These are phyloP conservation scores for Penicillium paneum DNA, from an alignment of 2,329 filamentous ascomycete species.

Conservation along the genomic window DNA sequence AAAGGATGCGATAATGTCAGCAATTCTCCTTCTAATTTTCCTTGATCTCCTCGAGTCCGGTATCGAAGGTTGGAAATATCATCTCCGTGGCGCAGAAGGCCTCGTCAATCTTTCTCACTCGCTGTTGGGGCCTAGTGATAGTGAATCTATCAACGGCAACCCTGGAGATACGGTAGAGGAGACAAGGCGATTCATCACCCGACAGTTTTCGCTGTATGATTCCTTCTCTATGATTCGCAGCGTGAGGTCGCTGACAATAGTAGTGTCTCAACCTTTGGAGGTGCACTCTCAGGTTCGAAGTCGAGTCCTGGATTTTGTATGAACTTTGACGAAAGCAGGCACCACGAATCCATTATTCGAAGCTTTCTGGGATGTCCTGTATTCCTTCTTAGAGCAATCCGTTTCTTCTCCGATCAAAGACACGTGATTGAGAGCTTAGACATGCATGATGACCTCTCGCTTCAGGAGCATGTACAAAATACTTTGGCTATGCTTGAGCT, in stretches of 20 bases:
- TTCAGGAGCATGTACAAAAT: not conserved
- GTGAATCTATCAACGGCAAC: not conserved
- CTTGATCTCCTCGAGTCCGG: conserved; percentile 11
- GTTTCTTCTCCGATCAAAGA: not conserved
- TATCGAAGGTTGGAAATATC: conserved; percentile 7
- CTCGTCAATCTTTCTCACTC: not conserved
- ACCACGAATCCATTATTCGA: not conserved
- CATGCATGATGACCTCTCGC: not conserved
- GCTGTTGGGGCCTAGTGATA: not conserved
- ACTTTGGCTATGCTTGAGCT: not conserved
- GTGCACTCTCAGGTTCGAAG: not conserved
- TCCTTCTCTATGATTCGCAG: not conserved
- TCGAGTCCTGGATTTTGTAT: not conserved
- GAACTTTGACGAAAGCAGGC: not conserved
- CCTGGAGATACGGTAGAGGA: not conserved
- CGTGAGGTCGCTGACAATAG: not conserved
- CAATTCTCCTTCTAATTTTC: conserved; percentile 4
- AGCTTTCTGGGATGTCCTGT: not conserved
- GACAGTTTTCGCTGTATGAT: not conserved
- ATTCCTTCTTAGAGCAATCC: not conserved
- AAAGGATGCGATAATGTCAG: not conserved
- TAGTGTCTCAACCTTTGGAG: not conserved
- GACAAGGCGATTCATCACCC: not conserved
- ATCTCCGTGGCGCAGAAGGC: conserved; percentile 3
- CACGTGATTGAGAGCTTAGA: not conserved